These are phyloP conservation scores for Kockovaella imperatae DNA, from an alignment of 768 basidiomycete species.

Conservation along the genomic window DNA sequence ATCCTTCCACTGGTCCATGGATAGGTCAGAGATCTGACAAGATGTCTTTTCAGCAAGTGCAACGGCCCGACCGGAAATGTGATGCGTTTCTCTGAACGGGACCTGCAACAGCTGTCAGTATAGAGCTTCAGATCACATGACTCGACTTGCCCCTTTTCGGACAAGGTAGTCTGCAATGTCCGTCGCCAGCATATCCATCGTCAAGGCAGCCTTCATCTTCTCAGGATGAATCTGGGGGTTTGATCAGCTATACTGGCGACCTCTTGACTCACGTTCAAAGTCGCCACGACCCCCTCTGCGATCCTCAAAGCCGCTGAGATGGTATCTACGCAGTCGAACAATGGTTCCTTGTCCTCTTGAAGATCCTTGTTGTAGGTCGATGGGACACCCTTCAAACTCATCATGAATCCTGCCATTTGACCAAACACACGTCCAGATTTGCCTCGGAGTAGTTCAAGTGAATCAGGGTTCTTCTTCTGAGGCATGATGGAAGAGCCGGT, in stretches of 20 bases:
- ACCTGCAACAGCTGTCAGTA: slow-evolving; percentile 63
- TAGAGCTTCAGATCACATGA: background rate
- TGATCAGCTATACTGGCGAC: background rate
- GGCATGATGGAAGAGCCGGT: slow-evolving; percentile 99
- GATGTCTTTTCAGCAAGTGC: slow-evolving; percentile 76
- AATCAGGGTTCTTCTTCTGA: slow-evolving; percentile 93
- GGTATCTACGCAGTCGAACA: slow-evolving; percentile 86
- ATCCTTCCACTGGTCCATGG: slow-evolving; percentile 64
- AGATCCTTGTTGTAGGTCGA: slow-evolving; percentile 99
- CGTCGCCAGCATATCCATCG: slow-evolving; percentile 93
- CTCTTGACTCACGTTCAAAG: slow-evolving; percentile 60
- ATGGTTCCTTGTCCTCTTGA: slow-evolving; percentile 92
- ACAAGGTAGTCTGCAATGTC: slow-evolving; percentile 96
- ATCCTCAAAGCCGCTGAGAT: slow-evolving; percentile 81
- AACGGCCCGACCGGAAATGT: slow-evolving; percentile 90
- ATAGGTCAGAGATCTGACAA: slow-evolving; percentile 70
- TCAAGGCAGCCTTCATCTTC: slow-evolving; percentile 79
- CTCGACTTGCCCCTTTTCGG: slow-evolving; percentile 75
- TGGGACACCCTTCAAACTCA: slow-evolving; percentile 90
- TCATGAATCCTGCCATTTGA: slow-evolving; percentile 92
- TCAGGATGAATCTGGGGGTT: slow-evolving; percentile 63
- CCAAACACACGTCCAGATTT: slow-evolving; percentile 91
- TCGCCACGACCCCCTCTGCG: slow-evolving; percentile 84
- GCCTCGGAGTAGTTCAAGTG: slow-evolving; percentile 82
- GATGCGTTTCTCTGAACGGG: slow-evolving; percentile 95